phyloP scores from a whole-genome alignment of 106 monocot genomes.

The Xerophyta viscosa region DNA sequence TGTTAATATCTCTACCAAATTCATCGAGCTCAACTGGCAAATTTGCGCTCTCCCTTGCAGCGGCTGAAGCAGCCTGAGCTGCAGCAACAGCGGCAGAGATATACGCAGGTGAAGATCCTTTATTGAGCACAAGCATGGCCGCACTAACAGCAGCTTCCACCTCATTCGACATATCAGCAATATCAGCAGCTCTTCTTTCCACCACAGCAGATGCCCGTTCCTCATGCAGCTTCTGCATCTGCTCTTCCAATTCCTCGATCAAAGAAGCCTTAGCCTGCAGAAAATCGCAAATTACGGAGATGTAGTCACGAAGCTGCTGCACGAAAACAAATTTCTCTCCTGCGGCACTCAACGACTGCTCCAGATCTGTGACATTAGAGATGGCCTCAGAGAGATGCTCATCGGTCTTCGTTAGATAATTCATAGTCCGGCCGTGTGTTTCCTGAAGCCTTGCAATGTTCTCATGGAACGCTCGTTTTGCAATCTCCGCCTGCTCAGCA shows the following conservation, averaged over 20 bases:
- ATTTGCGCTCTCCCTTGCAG: conserved; percentile 46
- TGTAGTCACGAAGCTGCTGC: conserved; percentile 84
- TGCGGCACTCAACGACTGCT: conserved; percentile 59
- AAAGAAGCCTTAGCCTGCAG: conserved; percentile 79
- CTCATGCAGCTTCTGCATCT: conserved; percentile 86
- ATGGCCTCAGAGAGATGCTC: conserved; percentile 56
- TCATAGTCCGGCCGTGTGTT: conserved; percentile 41
- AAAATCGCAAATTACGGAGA: conserved; percentile 76
- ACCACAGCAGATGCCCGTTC: conserved; percentile 38
- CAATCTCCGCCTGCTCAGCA: conserved; percentile 65
- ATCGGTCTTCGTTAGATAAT: conserved; percentile 49
- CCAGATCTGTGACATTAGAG: conserved; percentile 57
- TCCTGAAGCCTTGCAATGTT: conserved; percentile 63
- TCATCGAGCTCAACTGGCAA: conserved; percentile 71
- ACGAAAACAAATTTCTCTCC: conserved; percentile 72
- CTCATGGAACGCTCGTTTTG: conserved; percentile 47
- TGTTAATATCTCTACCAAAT: conserved; percentile 81
- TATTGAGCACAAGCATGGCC: conserved; percentile 54
- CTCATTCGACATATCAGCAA: conserved; percentile 40
- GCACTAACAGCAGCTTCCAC: conserved; percentile 76
- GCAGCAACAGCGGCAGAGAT: conserved; percentile 57
- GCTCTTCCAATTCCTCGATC: conserved; percentile 89
- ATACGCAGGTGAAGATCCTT: conserved; percentile 40
- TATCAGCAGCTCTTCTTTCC: conserved; percentile 59
- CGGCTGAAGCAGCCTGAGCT: conserved; percentile 57